Evolutionary conservation across 768 basidiomycete species (phyloP).

Genomic region (Leccinum uliginosum): DNA sequence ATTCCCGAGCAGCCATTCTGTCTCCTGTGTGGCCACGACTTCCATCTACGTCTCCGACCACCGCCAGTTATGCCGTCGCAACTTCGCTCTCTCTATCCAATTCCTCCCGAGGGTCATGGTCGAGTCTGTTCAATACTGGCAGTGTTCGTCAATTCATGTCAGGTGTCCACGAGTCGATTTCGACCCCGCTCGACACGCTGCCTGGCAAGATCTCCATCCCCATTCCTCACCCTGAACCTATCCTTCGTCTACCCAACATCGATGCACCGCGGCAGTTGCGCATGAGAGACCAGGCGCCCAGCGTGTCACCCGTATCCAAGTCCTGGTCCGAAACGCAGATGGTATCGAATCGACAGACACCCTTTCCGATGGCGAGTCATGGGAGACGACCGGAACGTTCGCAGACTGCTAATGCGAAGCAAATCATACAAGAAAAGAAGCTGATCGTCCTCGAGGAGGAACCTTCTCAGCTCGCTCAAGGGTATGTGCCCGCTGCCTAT

Average conservation of each 20-base stretch:
- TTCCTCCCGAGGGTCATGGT: slow-evolving; percentile 78
- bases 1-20: slow-evolving; percentile 35
- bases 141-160: slow-evolving; percentile 66
- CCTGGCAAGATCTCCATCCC: slow-evolving; percentile 23
- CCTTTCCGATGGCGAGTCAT: slow-evolving; percentile 41
- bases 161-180: slow-evolving; percentile 50
- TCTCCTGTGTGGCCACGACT: slow-evolving; percentile 54
- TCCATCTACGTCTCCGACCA: slow-evolving; percentile 39
- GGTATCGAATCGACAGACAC: slow-evolving; percentile 27
- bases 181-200: slow-evolving; percentile 33
- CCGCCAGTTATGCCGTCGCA: slow-evolving; percentile 32
- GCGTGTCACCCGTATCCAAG: slow-evolving; percentile 39
- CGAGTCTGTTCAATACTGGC: slow-evolving; percentile 66
- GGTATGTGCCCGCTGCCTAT: slow-evolving; percentile 6
- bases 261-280: slow-evolving; percentile 29
- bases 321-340: slow-evolving; percentile 54
- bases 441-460: slow-evolving; percentile 33
- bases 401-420: slow-evolving; percentile 34
- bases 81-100: slow-evolving; percentile 47
- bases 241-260: slow-evolving; percentile 19
- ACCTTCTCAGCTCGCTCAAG: slow-evolving; percentile 6
- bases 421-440: slow-evolving; percentile 34
- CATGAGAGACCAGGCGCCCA: slow-evolving; percentile 25
- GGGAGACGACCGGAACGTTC: slow-evolving; percentile 39
- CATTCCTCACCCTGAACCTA: slow-evolving; percentile 19